Base-by-base conservation (phyloP, 352 stramenopile genomes). In the Globisporangium camurandrum region DNA sequence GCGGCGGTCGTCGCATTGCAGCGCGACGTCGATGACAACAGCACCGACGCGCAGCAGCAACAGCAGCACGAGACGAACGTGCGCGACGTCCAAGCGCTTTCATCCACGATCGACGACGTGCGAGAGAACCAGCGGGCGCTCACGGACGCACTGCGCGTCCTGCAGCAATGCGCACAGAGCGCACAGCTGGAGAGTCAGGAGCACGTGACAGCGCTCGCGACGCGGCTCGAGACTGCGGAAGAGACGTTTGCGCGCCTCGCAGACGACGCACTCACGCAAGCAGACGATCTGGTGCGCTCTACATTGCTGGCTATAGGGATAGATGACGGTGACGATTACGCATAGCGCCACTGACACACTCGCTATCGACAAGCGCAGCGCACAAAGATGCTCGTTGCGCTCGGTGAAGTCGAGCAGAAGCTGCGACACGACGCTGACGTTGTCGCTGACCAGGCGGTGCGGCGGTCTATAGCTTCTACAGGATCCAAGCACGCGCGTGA, bases 221-320 rank as follows among this genome's bases (percentile, higher is more conserved):
- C 69, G 8, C 64, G 67, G 38, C n/a, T 87, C 9, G 51, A 71
- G 14, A 20, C 59, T 37, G 56, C 64, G 2, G 75, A 85, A 59
- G 53, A 82, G 14, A 66, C 64, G 4, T 72, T 87, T 27, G 55
- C 66, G 10, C 45, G 47, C 19, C 46, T 76, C 23, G 58, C 66
- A n/a, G 57, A 67, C 17, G 60, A 74, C 10, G 63, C 66, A 4
- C 26, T 71, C 2, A 45, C 26, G 9, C 64, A 59, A 28, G 61
- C 58, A 17, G 73, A 85, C 41, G 67, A 81, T 19, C 49, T 85
- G 70, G 75, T 87, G n/a, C n/a, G n/a, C n/a, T n/a, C n/a, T n/a
- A n/a, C n/a, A n/a, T n/a, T n/a, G n/a, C n/a, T n/a, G n/a, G n/a
- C n/a, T n/a, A n/a, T n/a, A n/a, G n/a, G n/a, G n/a, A n/a, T n/a